These are phyloP conservation scores for Mucor indicus DNA, from an alignment of 371 early-diverging fungal genomes.

Conservation along the genomic window DNA sequence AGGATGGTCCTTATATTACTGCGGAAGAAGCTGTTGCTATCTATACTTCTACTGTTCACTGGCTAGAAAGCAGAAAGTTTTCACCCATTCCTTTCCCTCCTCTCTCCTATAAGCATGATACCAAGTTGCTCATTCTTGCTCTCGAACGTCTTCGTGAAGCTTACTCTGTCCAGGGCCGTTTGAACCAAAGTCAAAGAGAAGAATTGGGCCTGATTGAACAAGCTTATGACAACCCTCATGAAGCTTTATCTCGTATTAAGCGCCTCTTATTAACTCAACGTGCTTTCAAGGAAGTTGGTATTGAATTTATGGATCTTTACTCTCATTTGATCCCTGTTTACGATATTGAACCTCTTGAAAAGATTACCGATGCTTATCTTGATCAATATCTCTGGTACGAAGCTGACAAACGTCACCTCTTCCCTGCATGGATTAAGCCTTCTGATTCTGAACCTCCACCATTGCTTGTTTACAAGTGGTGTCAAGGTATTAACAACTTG, in stretches of 20 bases:
- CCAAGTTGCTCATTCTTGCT: constrained; percentile 93
- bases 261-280: constrained; percentile 95
- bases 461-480: constrained; percentile 96
- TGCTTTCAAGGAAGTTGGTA: constrained; percentile 99
- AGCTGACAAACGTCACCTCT: constrained; percentile 81
- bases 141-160: constrained; percentile 95
- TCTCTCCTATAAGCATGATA: constrained; percentile 97
- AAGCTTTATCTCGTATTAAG: constrained; percentile 93
- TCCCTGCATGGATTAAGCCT: constrained; percentile 98
- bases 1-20: constrained; percentile 97
- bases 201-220: constrained; percentile 97
- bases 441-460: constrained; percentile 97
- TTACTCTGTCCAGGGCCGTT: constrained; percentile 92
- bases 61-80: constrained; percentile 97
- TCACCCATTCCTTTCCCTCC: constrained; percentile 99
- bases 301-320: constrained; percentile 98
- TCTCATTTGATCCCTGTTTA: constrained; percentile 95
- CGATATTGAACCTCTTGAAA: constrained; percentile 97
- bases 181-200: constrained; percentile 96
- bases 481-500: constrained; percentile 96
- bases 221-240: constrained; percentile 97
- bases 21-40: constrained; percentile 98
- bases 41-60: constrained; percentile 96
- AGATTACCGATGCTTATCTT: constrained; percentile 98
- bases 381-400: constrained; percentile 99